Percentiles rank a stretch among this genome's conserved stretches.
Conservation (phyloP, 2,329 filamentous ascomycete species). For the Microcyclospora tardicrescens region DNA sequence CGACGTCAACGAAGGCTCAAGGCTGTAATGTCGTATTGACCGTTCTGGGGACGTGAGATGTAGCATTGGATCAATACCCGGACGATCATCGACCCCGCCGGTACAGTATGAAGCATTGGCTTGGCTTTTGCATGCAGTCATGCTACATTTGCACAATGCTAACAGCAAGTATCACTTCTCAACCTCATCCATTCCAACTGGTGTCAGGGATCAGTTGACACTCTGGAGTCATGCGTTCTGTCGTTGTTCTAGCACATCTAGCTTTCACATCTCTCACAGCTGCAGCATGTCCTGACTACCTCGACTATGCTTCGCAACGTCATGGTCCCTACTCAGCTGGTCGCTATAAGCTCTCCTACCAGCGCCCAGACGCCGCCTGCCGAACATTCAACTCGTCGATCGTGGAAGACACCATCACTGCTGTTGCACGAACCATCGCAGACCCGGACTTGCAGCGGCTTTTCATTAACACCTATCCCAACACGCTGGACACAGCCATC, state of each 20-base stretch:
- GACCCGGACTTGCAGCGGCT: conserved; percentile 53
- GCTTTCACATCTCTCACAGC: not conserved
- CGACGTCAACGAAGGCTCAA: too few species aligned
- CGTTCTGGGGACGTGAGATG: too few species aligned
- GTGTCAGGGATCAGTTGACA: too few species aligned
- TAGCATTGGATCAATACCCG: too few species aligned
- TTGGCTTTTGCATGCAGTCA: too few species aligned
- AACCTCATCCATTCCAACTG: too few species aligned
- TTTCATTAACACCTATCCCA: conserved; percentile 62
- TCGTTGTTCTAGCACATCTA: not conserved
- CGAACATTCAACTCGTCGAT: conserved; percentile 34
- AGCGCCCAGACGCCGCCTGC: conserved; percentile 31
- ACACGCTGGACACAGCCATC: conserved; percentile 62
- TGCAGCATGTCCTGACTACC: conserved; percentile 30
- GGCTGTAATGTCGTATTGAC: too few species aligned
- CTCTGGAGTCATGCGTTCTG: not conserved
- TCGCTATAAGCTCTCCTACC: conserved; percentile 32
- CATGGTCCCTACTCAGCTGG: conserved; percentile 34
- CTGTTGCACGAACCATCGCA: conserved; percentile 23
- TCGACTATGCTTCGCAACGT: conserved; percentile 26
- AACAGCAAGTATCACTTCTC: too few species aligned
- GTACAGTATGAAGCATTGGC: too few species aligned
- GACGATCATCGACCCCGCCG: too few species aligned
- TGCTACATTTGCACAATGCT: too few species aligned
- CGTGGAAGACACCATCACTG: conserved; percentile 28